Base-by-base conservation (phyloP, 1,139 yeast genomes). In the Yamadazyma oceani region DNA sequence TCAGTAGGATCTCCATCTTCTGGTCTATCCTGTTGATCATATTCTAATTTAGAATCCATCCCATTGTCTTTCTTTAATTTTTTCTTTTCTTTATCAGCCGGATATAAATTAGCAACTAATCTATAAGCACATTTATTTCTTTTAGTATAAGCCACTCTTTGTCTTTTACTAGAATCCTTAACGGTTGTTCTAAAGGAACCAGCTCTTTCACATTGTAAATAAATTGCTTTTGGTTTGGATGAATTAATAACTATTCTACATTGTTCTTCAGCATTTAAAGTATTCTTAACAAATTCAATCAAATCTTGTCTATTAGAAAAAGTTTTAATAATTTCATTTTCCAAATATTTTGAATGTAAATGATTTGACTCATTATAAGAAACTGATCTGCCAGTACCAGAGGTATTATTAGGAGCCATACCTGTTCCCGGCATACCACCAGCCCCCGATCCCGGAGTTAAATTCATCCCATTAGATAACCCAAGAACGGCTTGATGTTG, bases 141-240 rank as follows among this genome's bases (percentile, higher is more conserved):
- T 51, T 72, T 72, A 42, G 77, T 71, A 55, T 71, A 72, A n/a
- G 76, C 78, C 19, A 71, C 74, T 48, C 78, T 54, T 49, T 72
- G 76, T 55, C 78, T 60, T 55, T 69, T 69, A 32, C 67, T 48
- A 11, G 73, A 61, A 44, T 70, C 76, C 54, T 71, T 71, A 36
- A 72, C 78, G 2, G 78, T 72, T 32, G 78, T 72, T 51, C 78
- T 58, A 48, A 71, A 72, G 17, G 66, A 58, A 2, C 78, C 78
- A 7, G 72, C 63, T 38, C 75, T 56, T 50, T 72, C 78, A 51
- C 78, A 72, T 51, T 70, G 76, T 55, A 71, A 72, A 52, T 72
- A 72, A 12, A 72, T 73, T 2, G 78, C 78, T 53, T 72, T 71
- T 16, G 76, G 75, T 51, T 72, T 72, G 17, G 75, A 68, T 25